Conservation (phyloP, 2,329 filamentous ascomycete genomes). For the Neofusicoccum parvum region DNA sequence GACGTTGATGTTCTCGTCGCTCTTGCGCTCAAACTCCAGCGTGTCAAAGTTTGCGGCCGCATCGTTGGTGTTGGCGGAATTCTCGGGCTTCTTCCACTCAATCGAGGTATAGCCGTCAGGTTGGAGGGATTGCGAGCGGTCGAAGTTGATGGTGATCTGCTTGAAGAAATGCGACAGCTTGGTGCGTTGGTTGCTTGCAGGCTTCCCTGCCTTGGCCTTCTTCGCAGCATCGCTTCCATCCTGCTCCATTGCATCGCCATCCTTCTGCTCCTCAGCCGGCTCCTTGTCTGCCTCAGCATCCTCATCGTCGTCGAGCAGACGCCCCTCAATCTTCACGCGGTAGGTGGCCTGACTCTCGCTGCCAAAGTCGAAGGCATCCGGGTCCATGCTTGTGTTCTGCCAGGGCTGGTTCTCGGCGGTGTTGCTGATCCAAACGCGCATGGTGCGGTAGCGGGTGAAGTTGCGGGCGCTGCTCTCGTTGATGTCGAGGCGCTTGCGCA, state of each 20-base stretch:
- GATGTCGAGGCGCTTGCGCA: conserved; percentile 89
- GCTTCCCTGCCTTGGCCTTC: conserved; percentile 28
- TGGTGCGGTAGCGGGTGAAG: conserved; percentile 76
- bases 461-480: conserved; percentile 73
- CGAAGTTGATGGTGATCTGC: conserved; percentile 67
- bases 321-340: conserved; percentile 88
- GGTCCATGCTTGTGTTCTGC: conserved; percentile 71
- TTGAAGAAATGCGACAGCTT: conserved; percentile 80
- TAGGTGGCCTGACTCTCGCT: conserved; percentile 78
- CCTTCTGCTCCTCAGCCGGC: conserved; percentile 34
- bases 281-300: conserved; percentile 32
- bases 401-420: conserved; percentile 92
- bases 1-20: conserved; percentile 90
- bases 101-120: conserved; percentile 64
- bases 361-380: conserved; percentile 80
- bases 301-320: conserved; percentile 64
- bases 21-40: conserved; percentile 85
- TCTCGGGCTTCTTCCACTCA: conserved; percentile 83
- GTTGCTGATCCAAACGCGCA: conserved; percentile 94
- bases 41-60: conserved; percentile 81
- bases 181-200: conserved; percentile 44
- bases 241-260: conserved; percentile 62
- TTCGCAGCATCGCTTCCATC: conserved; percentile 47
- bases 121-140: conserved; percentile 64
- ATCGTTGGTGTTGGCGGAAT: conserved; percentile 55